Base-by-base conservation (phyloP, 768 basidiomycete species). In the Leucogyrophana mollusca region DNA sequence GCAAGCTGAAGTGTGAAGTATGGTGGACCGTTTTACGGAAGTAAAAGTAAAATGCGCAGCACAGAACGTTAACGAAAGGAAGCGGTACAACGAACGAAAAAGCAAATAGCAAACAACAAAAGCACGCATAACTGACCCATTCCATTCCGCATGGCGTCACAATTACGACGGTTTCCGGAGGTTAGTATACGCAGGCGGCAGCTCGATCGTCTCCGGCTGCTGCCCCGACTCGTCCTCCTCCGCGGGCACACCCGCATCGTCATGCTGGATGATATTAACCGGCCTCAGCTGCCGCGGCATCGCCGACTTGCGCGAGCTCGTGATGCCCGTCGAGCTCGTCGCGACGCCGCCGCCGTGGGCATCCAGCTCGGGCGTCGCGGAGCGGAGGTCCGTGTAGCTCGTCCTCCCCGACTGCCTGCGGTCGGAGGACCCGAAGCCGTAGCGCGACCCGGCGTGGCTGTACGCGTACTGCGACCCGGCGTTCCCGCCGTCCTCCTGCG, bases 191-290 rank as follows among this genome's bases (percentile, higher is more conserved):
- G 87, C 87, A 2, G 89, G 89, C 11, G 89, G 89, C 40, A 92
- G 73, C 64, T 92, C 90, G 37, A 92, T 79, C 34, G 87, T 90
- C 64, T 87, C 89, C 13, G 78, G 60, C 52, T 80, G 77, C 14
- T 69, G 73, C 7, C 65, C 68, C 1, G n/a, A n/a, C n/a, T 64
- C 67, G 13, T 58, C 64, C 35, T 60, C 61, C 46, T 40, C 56
- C 34, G 44, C 52, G 4, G 81, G 76, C 7, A 67, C 67, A 1
- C 90, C 89, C 0, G 86, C 90, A 59, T 92, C 90, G 52, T 90
- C 87, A 55, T 92, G 90, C 65, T 91, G 90, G 36, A 91, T 77
- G 56, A 90, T 79, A 58, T 91, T 90, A 25, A 92, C 80, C 0
- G 87, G 75, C 37, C 88, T 71, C 68, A 89, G 68, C 51, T 66